Percentiles rank a stretch among this genome's conserved stretches.
Conservation (phyloP, 2,329 filamentous ascomycete species). For the Rhytidhysteron rufulum region DNA sequence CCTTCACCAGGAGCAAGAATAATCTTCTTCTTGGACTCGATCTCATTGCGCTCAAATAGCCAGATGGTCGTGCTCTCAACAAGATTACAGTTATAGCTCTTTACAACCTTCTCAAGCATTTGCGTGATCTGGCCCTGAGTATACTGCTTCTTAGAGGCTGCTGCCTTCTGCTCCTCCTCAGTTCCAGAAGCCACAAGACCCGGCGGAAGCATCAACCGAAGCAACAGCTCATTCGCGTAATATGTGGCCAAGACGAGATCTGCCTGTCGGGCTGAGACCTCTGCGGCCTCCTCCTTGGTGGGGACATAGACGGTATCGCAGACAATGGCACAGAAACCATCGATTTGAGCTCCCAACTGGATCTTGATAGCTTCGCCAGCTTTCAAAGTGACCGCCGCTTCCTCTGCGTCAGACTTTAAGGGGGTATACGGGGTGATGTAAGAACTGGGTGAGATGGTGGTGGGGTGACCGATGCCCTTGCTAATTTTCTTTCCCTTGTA, state of each 20-base stretch:
- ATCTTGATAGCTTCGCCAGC: slow-evolving; percentile 90
- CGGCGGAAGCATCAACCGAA: slow-evolving; percentile 88
- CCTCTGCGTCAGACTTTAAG: slow-evolving; percentile 77
- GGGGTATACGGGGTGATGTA: slow-evolving; percentile 97
- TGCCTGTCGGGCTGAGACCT: slow-evolving; percentile 71
- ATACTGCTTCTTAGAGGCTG: slow-evolving; percentile 73
- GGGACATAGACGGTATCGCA: slow-evolving; percentile 84
- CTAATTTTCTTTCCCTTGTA: slow-evolving; percentile 96
- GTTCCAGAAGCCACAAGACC: slow-evolving; percentile 77
- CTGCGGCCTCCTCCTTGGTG: slow-evolving; percentile 58
- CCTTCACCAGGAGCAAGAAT: slow-evolving; percentile 83
- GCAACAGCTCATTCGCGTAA: slow-evolving; percentile 92
- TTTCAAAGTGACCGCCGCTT: slow-evolving; percentile 77
- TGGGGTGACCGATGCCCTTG: slow-evolving; percentile 94
- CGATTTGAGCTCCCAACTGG: slow-evolving; percentile 97
- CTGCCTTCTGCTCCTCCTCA: slow-evolving; percentile 92
- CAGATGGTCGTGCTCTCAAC: slow-evolving; percentile 98
- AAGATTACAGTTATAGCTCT: slow-evolving; percentile 84
- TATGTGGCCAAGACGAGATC: slow-evolving; percentile 87
- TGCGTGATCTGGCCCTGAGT: slow-evolving; percentile 83
- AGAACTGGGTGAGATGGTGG: slow-evolving; percentile 88
- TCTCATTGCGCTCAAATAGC: slow-evolving; percentile 95
- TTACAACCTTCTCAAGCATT: slow-evolving; percentile 85
- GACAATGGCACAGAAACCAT: slow-evolving; percentile 93
- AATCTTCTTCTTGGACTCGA: slow-evolving; percentile 97